These are phyloP conservation scores for Pseudopithomyces maydicus DNA, from an alignment of 2,329 filamentous ascomycete genomes.

Conservation along the genomic window DNA sequence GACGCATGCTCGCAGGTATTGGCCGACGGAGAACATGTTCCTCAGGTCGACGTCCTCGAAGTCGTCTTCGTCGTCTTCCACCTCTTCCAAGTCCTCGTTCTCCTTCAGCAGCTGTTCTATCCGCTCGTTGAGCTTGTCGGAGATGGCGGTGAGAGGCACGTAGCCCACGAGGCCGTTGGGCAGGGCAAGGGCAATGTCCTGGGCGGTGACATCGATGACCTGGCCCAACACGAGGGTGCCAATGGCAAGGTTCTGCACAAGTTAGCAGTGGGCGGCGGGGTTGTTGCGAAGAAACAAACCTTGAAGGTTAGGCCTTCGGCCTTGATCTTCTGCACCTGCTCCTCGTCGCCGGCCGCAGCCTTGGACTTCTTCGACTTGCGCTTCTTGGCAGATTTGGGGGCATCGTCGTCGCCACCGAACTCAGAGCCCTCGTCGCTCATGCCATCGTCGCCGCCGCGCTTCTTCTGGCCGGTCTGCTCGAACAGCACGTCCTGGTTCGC, in stretches of 20 bases:
- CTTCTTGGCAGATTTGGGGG: slow-evolving; percentile 56
- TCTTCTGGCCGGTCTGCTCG: slow-evolving; percentile 74
- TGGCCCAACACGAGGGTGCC: slow-evolving; percentile 90
- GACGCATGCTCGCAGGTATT: slow-evolving; percentile 86
- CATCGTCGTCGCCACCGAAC: slow-evolving; percentile 46
- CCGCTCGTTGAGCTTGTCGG: slow-evolving; percentile 74
- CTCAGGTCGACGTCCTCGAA: slow-evolving; percentile 71
- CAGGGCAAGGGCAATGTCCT: slow-evolving; percentile 80
- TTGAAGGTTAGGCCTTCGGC: slow-evolving; percentile 91
- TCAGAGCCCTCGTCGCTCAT: slow-evolving; percentile 50
- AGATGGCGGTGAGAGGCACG: slow-evolving; percentile 90
- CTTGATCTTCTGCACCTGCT: slow-evolving; percentile 60
- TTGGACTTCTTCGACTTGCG: slow-evolving; percentile 55
- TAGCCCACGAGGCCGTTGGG: slow-evolving; percentile 94
- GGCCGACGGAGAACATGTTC: slow-evolving; percentile 77
- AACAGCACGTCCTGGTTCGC: slow-evolving; percentile 90
- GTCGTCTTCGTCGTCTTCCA: slow-evolving; percentile 58
- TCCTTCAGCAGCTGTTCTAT: slow-evolving; percentile 71
- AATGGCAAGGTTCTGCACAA: slow-evolving; percentile 72
- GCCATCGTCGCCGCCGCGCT: slow-evolving; percentile 59
- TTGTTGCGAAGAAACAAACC: slow-evolving; percentile 55
- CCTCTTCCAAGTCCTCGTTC: slow-evolving; percentile 63
- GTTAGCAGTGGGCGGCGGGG: slow-evolving; percentile 16
- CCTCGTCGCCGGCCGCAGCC: slow-evolving; percentile 47
- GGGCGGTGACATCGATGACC: slow-evolving; percentile 77